Evolutionary conservation across 2,329 filamentous ascomycete species (phyloP).

Genomic region (Drechslerella coelobrocha): DNA sequence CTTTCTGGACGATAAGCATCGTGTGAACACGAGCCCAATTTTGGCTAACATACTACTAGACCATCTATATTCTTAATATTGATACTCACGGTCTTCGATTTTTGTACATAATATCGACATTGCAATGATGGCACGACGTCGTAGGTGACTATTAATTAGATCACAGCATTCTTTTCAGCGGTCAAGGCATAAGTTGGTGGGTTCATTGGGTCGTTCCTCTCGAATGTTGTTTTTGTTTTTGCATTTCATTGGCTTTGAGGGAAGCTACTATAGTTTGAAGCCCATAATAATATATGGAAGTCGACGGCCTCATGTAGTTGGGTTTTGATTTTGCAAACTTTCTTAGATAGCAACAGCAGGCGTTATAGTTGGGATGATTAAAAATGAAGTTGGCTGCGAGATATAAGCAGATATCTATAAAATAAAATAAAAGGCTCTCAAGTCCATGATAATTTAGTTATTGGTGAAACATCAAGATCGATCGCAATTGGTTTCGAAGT

Average conservation of each 20-base stretch:
- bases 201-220: conserved; percentile 13
- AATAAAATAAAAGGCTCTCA: no score
- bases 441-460: background rate
- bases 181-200: conserved; percentile 10
- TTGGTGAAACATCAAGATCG: background rate
- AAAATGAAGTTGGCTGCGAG: no score
- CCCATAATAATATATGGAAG: background rate
- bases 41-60: background rate
- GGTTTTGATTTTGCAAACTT: background rate
- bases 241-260: conserved; percentile 12
- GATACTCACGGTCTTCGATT: background rate
- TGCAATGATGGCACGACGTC: conserved; percentile 30
- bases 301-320: background rate
- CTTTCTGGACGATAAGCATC: background rate
- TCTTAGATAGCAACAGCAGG: conserved; percentile 4
- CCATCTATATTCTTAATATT: conserved; percentile 14
- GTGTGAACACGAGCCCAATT: background rate
- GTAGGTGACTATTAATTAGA: conserved; percentile 25
- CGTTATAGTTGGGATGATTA: background rate
- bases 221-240: background rate
- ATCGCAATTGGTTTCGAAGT: no score
- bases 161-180: conserved; percentile 28
- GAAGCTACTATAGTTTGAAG: background rate
- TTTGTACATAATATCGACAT: conserved; percentile 33
- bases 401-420: no score